Base-by-base conservation (phyloP, 1,284 basidiomycete species). In the Jaminaea rosea region DNA sequence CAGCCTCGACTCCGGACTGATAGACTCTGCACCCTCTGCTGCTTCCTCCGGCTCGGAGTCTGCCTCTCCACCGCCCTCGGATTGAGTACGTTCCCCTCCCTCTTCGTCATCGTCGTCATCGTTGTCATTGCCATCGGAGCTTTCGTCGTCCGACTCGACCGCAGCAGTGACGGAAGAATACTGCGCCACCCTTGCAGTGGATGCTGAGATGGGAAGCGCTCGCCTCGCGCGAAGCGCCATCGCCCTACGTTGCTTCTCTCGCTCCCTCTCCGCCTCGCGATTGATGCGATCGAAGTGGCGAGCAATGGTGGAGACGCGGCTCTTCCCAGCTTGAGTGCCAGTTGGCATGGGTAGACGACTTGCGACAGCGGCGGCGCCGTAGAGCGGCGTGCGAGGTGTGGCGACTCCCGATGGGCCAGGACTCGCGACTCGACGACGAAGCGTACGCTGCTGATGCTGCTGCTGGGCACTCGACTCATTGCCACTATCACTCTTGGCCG, bases 91-190 rank as follows among this genome's bases (percentile, higher is more conserved):
- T 19, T 15, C 13, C 10, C 29, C 36, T 2, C 17, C 36, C 34
- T 49, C 47, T 17, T 27, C 24, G 21, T 6, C 47, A 6, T 44
- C 60, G 13, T 65, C 62, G 10, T 63, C 63, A 9, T 53, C 59
- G n/a, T 27, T 17, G 21, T 6, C 47, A 6, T 44, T 58, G 13
- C 63, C 62, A 9, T 63, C 63, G 10, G 51, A 58, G 19, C 49
- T 54, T 42, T 61, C 62, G 46, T 73, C 70, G 27, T 92, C 87
- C 65, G 94, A 91, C 54, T 82, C 82, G 65, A 96, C 88, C 0
- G 88, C 92, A 66, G 96, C 91, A 67, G 88, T 85, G 58, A 96
- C 83, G 65, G 88, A 94, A 60, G 88, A 85, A 44, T 96, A 83
- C 32, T 97, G 83, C 69, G 92, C 85, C 0, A 97, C 88, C 55